Base-by-base conservation (phyloP, 306 rosid species). In the Rosa lucieae region DNA sequence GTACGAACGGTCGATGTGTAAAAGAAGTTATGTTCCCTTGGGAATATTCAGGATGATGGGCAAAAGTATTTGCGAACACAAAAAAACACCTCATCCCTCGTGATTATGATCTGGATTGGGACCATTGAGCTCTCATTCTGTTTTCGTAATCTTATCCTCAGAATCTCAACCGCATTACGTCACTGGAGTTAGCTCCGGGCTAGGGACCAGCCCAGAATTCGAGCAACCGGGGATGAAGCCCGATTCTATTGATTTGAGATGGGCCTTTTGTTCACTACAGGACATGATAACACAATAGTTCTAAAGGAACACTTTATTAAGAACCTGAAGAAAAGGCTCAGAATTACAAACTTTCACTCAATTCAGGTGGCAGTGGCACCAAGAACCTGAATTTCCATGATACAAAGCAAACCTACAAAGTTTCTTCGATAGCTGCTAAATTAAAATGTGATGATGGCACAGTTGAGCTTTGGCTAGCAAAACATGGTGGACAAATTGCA, bases 351-450 rank as follows among this genome's bases (percentile, higher is more conserved):
- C 8, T 73, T 70, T 72, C 52, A 74, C 72, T 63, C 59, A 62
- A 76, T 76, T 49, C 79, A 29, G 71, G 69, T 75, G 43, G 70
- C 46, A 66, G 70, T 58, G 78, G 15, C 23, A 3, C 68, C 68
- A 26, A 18, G 32, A 62, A 46, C 70, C 71, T 29, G 79, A 62
- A 75, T 44, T 75, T 43, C 35, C 78, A 59, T 23, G 56, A 46
- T 42, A 44, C 44, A 75, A 61, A 75, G 11, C 58, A 44, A 29
- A 29, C 35, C 71, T 46, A 75, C 61, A 10, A 3, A 21, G 78
- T 75, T 44, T 47, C 46, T 61, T 46, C 59, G 32, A 63, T 61
- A 32, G 72, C 72, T 62, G 79, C 59, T 76, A 63, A 76, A 29
- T 63, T 21, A 63, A 48, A 46, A 11, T 29, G 46, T 20, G 35